These are phyloP conservation scores for Hymenoscyphus repandus DNA, from an alignment of 2,329 filamentous ascomycete genomes.

Conservation along the genomic window DNA sequence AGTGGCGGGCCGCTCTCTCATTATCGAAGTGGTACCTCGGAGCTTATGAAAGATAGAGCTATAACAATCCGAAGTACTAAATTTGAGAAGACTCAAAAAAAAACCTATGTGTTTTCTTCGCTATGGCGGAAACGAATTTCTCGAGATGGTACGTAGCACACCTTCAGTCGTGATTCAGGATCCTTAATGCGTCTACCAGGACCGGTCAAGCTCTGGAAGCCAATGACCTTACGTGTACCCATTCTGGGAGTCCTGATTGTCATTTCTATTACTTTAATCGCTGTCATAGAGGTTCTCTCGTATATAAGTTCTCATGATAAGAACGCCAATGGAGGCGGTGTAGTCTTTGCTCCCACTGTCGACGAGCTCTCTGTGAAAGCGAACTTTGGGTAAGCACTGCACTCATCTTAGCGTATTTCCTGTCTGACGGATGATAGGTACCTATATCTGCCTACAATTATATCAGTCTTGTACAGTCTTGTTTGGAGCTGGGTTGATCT, in stretches of 20 bases:
- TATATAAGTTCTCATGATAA: neutral
- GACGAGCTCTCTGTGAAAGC: neutral
- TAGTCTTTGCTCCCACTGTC: neutral
- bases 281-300: neutral
- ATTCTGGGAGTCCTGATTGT: neutral
- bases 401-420: neutral
- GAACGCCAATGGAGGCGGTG: neutral
- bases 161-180: no score
- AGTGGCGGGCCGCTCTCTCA: no score
- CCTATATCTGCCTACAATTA: neutral
- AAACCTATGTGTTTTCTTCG: no score
- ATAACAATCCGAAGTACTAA: no score
- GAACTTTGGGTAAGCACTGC: neutral
- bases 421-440: neutral
- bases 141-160: no score
- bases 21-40: no score
- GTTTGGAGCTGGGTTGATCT: conserved; percentile 49
- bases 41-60: no score
- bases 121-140: no score
- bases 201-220: neutral
- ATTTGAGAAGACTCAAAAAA: no score
- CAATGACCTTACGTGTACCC: neutral
- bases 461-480: neutral
- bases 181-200: no score
- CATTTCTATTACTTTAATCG: neutral